phyloP scores from a whole-genome alignment of 345 rosid genomes.

The Zanthoxylum bungeanum region DNA sequence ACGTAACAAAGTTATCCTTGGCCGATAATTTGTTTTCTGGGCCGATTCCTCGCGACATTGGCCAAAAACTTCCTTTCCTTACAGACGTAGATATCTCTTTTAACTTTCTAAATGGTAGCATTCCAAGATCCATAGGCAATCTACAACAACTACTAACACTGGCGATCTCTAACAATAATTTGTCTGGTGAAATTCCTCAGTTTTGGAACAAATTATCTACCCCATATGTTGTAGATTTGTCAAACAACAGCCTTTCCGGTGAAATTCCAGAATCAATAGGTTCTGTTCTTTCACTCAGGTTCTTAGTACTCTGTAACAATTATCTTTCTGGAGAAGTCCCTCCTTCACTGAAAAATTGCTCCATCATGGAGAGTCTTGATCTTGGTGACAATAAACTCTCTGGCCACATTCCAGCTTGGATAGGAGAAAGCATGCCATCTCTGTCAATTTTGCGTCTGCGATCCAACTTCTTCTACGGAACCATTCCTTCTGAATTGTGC shows the following conservation, averaged over 20 bases:
- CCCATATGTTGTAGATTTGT: conserved; percentile 7
- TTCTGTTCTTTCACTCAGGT: neutral
- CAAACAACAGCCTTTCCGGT: conserved; percentile 17
- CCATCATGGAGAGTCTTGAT: neutral
- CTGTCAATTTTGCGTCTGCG: conserved; percentile 4
- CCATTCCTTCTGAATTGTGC: conserved; percentile 18
- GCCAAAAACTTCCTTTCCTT: neutral
- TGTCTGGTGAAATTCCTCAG: conserved; percentile 16
- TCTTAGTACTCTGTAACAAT: conserved; percentile 9
- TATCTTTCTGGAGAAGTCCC: conserved; percentile 23
- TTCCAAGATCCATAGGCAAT: conserved; percentile 18
- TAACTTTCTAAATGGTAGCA: conserved; percentile 19
- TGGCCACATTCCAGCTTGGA: conserved; percentile 23
- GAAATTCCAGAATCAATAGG: conserved; percentile 18
- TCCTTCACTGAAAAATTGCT: neutral
- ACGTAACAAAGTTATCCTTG: conserved; percentile 11
- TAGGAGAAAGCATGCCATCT: conserved; percentile 14
- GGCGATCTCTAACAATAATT: conserved; percentile 12
- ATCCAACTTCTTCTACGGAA: conserved; percentile 9
- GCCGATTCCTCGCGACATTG: conserved; percentile 10
- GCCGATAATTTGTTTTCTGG: conserved; percentile 14
- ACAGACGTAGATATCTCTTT: conserved; percentile 9
- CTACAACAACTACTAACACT: neutral
- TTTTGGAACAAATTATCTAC: neutral
- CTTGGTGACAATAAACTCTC: conserved; percentile 14